Conservation (phyloP, 805 yeast species). For the Saccharomycopsis sp. region DNA sequence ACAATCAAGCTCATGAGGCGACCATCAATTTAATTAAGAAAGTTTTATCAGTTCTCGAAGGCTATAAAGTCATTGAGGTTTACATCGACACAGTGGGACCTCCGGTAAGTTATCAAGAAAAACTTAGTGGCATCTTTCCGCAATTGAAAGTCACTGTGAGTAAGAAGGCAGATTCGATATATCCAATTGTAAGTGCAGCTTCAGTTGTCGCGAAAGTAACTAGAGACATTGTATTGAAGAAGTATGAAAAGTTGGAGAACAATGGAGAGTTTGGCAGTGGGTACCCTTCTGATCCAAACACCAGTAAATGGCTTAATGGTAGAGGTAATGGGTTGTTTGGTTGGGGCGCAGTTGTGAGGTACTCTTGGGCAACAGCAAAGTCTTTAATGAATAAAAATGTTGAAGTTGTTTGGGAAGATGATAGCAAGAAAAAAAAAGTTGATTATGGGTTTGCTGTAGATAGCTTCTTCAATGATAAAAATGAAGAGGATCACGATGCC, state of each 20-base stretch:
- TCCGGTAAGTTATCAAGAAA: slow-evolving; percentile 74
- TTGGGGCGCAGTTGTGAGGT: slow-evolving; percentile 72
- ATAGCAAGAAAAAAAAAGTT: slow-evolving; percentile 28
- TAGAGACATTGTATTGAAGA: slow-evolving; percentile 57
- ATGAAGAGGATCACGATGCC: slow-evolving; percentile 5
- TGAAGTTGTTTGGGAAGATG: slow-evolving; percentile 54
- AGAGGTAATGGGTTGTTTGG: slow-evolving; percentile 73
- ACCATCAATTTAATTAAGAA: slow-evolving; percentile 73
- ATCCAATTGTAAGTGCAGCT: slow-evolving; percentile 90
- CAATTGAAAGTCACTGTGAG: slow-evolving; percentile 67
- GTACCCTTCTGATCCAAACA: slow-evolving; percentile 88
- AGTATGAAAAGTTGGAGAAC: slow-evolving; percentile 26
- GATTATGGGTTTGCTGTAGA: slow-evolving; percentile 24
- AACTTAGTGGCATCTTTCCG: slow-evolving; percentile 66
- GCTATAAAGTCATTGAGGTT: slow-evolving; percentile 45
- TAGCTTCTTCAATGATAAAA: slow-evolving; percentile 22
- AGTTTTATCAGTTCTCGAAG: slow-evolving; percentile 35
- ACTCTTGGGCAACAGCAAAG: slow-evolving; percentile 91
- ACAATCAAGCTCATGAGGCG: slow-evolving; percentile 94
- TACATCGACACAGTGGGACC: slow-evolving; percentile 98
- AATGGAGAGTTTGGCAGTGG: slow-evolving; percentile 70
- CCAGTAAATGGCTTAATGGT: slow-evolving; percentile 64
- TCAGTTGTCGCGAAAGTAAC: slow-evolving; percentile 96
- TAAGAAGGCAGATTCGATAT: slow-evolving; percentile 90
- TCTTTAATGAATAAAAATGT: slow-evolving; percentile 55